Percentiles rank a stretch among this genome's conserved stretches.
phyloP scores from a whole-genome alignment of 2,329 filamentous ascomycete species.

The Penicillium sp. region DNA sequence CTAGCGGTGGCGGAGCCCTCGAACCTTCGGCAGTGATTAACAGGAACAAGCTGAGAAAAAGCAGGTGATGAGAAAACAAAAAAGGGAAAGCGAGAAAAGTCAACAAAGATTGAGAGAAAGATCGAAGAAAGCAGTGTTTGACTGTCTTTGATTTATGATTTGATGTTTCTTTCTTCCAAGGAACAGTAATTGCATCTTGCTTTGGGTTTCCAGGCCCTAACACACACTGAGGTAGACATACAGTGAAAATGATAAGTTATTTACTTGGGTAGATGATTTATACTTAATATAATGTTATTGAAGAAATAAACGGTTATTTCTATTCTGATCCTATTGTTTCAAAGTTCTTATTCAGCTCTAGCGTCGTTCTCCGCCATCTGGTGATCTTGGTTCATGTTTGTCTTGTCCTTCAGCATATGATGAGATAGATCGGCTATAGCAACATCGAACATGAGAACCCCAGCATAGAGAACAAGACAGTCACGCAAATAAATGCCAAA shows the following conservation, averaged over 20 bases:
- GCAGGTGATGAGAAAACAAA: not conserved
- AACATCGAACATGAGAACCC: not conserved
- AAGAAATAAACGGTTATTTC: not conserved
- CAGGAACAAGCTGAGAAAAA: not conserved
- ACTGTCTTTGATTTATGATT: not conserved
- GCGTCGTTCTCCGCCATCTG: not conserved
- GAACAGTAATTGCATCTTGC: not conserved
- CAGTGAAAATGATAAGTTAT: not conserved
- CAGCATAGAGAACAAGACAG: not conserved
- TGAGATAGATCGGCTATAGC: not conserved
- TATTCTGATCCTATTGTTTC: not conserved
- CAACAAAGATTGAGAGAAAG: not conserved
- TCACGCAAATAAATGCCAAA: not conserved
- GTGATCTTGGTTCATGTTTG: not conserved
- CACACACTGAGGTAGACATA: not conserved
- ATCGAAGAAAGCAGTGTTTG: not conserved
- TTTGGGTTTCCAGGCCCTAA: not conserved
- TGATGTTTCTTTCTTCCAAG: not conserved
- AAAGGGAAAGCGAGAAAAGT: not conserved
- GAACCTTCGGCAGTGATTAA: conserved; percentile 18
- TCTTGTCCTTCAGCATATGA: not conserved
- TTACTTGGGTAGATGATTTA: not conserved
- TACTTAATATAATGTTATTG: too few species aligned
- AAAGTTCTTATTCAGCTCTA: not conserved
- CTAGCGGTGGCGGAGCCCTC: conserved; percentile 30